Evolutionary conservation across 192 early-diverging fungal genomes (phyloP).

Genomic region (Dimargaris cristalligena): DNA sequence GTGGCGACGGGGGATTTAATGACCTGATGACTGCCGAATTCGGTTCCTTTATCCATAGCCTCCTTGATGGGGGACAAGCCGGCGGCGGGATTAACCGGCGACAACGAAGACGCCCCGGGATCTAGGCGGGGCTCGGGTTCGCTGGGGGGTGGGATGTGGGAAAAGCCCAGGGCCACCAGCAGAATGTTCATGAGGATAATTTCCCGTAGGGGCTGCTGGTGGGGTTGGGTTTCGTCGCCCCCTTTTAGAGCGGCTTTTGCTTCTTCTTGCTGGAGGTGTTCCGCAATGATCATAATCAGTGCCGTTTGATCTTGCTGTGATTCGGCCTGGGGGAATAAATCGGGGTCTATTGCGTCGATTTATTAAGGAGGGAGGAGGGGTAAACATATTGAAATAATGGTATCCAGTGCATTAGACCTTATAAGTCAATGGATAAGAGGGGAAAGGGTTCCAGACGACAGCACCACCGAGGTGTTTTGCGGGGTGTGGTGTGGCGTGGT

Average conservation of each 20-base stretch:
- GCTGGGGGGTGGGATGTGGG: neutral
- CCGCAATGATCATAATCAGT: neutral
- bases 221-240: neutral
- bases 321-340: neutral
- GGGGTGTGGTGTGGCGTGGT: neutral
- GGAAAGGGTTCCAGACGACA: neutral
- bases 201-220: neutral
- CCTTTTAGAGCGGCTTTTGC: neutral
- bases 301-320: neutral
- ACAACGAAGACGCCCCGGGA: neutral
- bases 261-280: neutral
- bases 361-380: neutral
- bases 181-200: neutral
- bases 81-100: neutral
- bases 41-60: neutral
- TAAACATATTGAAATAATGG: neutral
- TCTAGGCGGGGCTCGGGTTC: neutral
- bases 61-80: neutral
- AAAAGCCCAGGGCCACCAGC: constrained; percentile 6
- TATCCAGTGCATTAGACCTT: neutral
- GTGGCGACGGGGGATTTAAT: neutral
- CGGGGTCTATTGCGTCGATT: neutral
- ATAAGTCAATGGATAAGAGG: neutral
- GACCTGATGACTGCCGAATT: neutral
- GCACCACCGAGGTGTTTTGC: neutral